Conservation (phyloP, 352 stramenopile species). For the Globisporangium cederbergense region DNA sequence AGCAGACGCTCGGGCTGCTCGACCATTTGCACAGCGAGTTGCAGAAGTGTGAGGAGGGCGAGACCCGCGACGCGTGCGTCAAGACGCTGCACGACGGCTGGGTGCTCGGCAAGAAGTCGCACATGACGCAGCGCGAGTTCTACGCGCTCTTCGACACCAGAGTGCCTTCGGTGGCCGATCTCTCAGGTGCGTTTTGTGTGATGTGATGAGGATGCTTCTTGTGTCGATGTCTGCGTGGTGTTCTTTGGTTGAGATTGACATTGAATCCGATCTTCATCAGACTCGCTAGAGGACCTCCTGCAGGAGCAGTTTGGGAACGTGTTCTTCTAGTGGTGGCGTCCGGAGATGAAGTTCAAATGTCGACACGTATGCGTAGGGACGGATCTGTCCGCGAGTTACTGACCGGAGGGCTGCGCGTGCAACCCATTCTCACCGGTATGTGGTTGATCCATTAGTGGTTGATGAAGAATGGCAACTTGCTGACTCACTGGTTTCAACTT, state of each 20-base stretch:
- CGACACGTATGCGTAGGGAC: too few relatives aligned
- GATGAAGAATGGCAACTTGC: too few relatives aligned
- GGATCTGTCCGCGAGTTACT: too few relatives aligned
- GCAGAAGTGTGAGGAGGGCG: constrained; percentile 20
- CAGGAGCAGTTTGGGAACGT: constrained; percentile 57
- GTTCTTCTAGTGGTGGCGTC: constrained; percentile 28
- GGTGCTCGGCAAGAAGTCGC: constrained; percentile 49
- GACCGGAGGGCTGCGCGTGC: too few relatives aligned
- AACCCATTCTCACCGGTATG: too few relatives aligned
- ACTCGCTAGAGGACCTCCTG: constrained; percentile 40
- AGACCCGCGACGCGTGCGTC: constrained; percentile 48
- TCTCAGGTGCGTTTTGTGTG: constrained; percentile 37
- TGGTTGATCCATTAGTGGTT: too few relatives aligned
- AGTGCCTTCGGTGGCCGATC: constrained; percentile 46
- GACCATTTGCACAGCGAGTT: constrained; percentile 43
- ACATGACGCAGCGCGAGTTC: constrained; percentile 43
- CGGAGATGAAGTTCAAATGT: too few relatives aligned
- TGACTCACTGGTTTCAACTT: too few relatives aligned
- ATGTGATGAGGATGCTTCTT: not conserved
- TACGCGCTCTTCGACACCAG: constrained; percentile 66
- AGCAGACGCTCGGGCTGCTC: constrained; percentile 30
- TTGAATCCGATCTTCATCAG: constrained; percentile 1
- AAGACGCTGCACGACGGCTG: constrained; percentile 56
- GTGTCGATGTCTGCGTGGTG: not conserved
- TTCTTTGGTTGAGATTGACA: too few relatives aligned